Evolutionary conservation across 805 yeast genomes (phyloP).

Genomic region (Monosporozyma unispora): DNA sequence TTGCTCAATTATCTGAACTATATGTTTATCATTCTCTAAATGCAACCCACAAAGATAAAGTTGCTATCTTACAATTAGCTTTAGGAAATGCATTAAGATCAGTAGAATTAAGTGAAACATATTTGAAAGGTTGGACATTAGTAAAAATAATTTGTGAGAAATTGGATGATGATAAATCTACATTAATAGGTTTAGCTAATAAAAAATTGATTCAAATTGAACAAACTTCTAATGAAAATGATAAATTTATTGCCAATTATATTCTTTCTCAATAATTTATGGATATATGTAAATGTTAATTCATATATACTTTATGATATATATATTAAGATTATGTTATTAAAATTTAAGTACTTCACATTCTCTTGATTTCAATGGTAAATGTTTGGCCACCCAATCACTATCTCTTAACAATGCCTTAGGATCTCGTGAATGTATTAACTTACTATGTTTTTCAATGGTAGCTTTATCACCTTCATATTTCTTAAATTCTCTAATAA

Average conservation of each 20-base stretch:
- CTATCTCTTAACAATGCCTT: constrained; percentile 67
- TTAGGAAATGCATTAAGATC: constrained; percentile 53
- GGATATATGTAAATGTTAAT: not conserved
- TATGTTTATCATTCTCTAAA: constrained; percentile 16
- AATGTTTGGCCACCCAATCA: constrained; percentile 69
- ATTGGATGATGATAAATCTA: constrained; percentile 20
- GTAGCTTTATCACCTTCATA: constrained; percentile 47
- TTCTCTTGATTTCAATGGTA: constrained; percentile 37
- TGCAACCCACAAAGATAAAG: constrained; percentile 6
- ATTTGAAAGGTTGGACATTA: constrained; percentile 69
- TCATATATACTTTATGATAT: not conserved
- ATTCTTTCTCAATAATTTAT: constrained; percentile 13
- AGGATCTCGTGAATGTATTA: constrained; percentile 38
- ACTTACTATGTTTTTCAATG: constrained; percentile 29
- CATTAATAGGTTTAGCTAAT: constrained; percentile 32
- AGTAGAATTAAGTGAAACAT: constrained; percentile 66
- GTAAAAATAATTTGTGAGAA: constrained; percentile 34
- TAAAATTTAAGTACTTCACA: constrained; percentile 26
- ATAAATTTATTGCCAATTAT: constrained; percentile 33
- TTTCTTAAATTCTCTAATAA: constrained; percentile 70
- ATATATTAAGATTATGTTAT: not conserved
- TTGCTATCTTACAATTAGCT: constrained; percentile 12
- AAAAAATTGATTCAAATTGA: constrained; percentile 32
- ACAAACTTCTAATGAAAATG: constrained; percentile 23
- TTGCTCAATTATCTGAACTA: constrained; percentile 22